Conservation (phyloP, 306 rosid genomes). For the Carpinus viminea region DNA sequence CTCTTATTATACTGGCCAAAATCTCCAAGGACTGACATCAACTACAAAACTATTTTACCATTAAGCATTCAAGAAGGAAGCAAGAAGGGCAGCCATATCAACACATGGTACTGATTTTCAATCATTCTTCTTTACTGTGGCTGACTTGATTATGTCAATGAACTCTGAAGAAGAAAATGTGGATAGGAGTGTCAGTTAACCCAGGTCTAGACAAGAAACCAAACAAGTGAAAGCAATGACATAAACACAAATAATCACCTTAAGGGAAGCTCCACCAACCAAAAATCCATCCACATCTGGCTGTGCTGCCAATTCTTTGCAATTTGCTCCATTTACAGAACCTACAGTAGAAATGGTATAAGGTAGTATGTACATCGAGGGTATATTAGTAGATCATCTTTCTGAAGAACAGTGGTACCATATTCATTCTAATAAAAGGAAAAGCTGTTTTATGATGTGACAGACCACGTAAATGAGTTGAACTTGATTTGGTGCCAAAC, state of each 20-base stretch:
- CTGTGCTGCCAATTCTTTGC: constrained; percentile 79
- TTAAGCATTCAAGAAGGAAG: constrained; percentile 29
- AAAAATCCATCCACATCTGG: constrained; percentile 91
- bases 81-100: constrained; percentile 17
- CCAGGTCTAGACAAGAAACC: constrained; percentile 20
- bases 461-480: not conserved
- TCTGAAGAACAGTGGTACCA: not conserved
- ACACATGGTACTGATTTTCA: constrained; percentile 33
- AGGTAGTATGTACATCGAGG: not conserved
- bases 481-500: not conserved
- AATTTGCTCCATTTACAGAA: constrained; percentile 87
- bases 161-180: constrained; percentile 51
- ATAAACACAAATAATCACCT: constrained; percentile 39
- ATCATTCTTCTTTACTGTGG: constrained; percentile 60
- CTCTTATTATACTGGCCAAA: constrained; percentile 25
- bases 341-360: constrained; percentile 41
- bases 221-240: constrained; percentile 13
- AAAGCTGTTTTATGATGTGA: not conserved
- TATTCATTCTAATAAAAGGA: not conserved
- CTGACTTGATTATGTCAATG: constrained; percentile 78
- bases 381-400: not conserved
- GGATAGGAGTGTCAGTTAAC: constrained; percentile 6
- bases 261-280: constrained; percentile 94
- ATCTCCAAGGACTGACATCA: constrained; percentile 17
- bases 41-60: constrained; percentile 3